Base-by-base conservation (phyloP, 2,329 filamentous ascomycete species). In the Colletotrichum navitas region DNA sequence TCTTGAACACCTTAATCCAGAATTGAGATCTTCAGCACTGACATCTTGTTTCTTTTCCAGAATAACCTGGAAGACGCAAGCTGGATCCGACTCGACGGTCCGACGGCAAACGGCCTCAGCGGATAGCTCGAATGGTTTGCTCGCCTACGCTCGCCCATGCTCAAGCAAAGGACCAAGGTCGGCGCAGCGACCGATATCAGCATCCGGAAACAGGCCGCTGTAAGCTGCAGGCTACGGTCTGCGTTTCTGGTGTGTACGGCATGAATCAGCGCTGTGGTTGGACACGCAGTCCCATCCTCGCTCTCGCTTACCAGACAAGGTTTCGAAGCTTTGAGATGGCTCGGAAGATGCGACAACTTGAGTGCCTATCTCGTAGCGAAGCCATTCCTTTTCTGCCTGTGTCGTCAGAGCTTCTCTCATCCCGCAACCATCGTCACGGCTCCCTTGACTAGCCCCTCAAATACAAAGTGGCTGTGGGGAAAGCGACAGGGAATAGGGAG, bases 31-130 rank as follows among this genome's bases (percentile, higher is more conserved):
- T 18, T 26, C 21, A 39, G 59, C 65, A 69, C 69, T 55, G 54
- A 55, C 58, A 21, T 16, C 39, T 41, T 55, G 52, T n/a, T 56
- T 5, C 39, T 66, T 49, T 72, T 72, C 69, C 65, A 72, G 69
- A 72, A 72, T 41, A 29, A 49, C 45, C 52, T 69, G 59, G 59
- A 68, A 71, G 43, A 47, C 36, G 34, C 36, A 68, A 32, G 64
- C 51, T 59, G 45, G 47, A 55, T 68, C 59, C 52, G 32, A 60
- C 6, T 60, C 59, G 24, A 55, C 47, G 65, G 65, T 64, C 69
- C 60, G 59, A 68, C 60, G 47, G 60, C 32, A 55, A 68, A 49
- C 51, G 58, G 58, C 58, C 65, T 55, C 54, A 47, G 36, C 24
- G 54, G 36, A 55, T 32, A 14, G 11, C 43, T n/a, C 45, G 21